These are phyloP conservation scores for Sarocladium strictum DNA, from an alignment of 2,329 filamentous ascomycete genomes.

Conservation along the genomic window DNA sequence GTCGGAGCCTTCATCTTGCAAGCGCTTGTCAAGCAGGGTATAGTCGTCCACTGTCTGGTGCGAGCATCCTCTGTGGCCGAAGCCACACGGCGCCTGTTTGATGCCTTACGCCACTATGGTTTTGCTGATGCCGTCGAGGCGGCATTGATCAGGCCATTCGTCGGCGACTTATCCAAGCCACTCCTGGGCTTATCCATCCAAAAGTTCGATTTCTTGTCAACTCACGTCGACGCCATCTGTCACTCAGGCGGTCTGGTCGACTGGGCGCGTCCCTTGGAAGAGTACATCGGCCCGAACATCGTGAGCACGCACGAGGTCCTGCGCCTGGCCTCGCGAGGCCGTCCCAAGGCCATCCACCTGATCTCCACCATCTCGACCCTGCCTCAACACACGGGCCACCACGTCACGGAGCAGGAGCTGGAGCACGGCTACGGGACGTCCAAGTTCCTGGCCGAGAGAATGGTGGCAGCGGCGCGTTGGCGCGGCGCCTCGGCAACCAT, in stretches of 20 bases:
- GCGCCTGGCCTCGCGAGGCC: constrained; percentile 12
- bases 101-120: constrained; percentile 10
- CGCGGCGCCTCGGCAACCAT: constrained; percentile 12
- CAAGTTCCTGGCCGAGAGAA: constrained; percentile 13
- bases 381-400: constrained; percentile 12
- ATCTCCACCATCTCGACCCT: constrained; percentile 14
- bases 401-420: constrained; percentile 10
- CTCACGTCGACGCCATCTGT: constrained; percentile 13
- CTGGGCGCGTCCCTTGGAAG: constrained; percentile 14
- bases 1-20: constrained; percentile 14
- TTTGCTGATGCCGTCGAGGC: constrained; percentile 10
- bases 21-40: constrained; percentile 12
- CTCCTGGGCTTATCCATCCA: constrained; percentile 9
- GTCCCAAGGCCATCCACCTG: constrained; percentile 13
- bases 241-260: constrained; percentile 14
- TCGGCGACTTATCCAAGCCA: constrained; percentile 13
- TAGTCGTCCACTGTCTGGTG: constrained; percentile 11
- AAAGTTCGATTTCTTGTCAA: constrained; percentile 9
- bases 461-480: constrained; percentile 15
- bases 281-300: constrained; percentile 15
- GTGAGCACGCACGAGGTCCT: constrained; percentile 14
- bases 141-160: constrained; percentile 9
- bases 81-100: constrained; percentile 8
- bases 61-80: constrained; percentile 5
- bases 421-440: constrained; percentile 15